Base-by-base conservation (phyloP, 495 filamentous ascomycete genomes). In the Penicillium crystallinum region DNA sequence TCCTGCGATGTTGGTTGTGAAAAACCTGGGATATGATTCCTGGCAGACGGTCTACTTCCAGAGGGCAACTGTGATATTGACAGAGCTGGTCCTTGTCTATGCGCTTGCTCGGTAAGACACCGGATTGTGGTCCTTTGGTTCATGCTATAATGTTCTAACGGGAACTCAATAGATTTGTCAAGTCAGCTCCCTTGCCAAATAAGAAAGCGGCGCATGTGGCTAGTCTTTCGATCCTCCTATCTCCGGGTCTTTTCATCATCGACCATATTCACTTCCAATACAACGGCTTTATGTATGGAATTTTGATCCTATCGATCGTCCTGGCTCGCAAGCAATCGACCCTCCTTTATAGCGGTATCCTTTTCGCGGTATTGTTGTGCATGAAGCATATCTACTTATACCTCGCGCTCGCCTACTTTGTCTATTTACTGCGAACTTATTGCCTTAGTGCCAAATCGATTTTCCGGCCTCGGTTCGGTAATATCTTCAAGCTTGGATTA, bases 201-300 rank as follows among this genome's bases (percentile, higher is more conserved):
- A 93, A 85, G 64, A 81, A 83, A n/a, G 81, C 87, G n/a, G 83
- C 89, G 0, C 90, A 97, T 61, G 86, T 86, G 8, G 88, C 89
- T 33, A 91, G 91, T 25, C 78, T 97, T 33, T 96, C 92, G 0
- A 85, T 98, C 45, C 72, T 97, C 14, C 80, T 97, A 29, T 96
- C 91, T 2, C 93, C 93, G 2, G 93, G 92, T 25, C 80, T 98
- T 10, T 76, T 98, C 40, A 95, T 98, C 61, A 97, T 98, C 67
- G 93, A 98, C 63, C 93, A 98, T 65, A 95, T 98, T 55, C 93
- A 98, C 66, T 98, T 98, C 70, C 93, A 98, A 72, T 97, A 98
- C 75, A 98, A 98, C 70, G 93, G 93, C 45, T 91, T 91, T 70
- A 80, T 98, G 64, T 97, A 96, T 62, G 93, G 93, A 14, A 72